Evolutionary conservation across 2,329 filamentous ascomycete species (phyloP).

Genomic region (Simplicillium aogashimaense): DNA sequence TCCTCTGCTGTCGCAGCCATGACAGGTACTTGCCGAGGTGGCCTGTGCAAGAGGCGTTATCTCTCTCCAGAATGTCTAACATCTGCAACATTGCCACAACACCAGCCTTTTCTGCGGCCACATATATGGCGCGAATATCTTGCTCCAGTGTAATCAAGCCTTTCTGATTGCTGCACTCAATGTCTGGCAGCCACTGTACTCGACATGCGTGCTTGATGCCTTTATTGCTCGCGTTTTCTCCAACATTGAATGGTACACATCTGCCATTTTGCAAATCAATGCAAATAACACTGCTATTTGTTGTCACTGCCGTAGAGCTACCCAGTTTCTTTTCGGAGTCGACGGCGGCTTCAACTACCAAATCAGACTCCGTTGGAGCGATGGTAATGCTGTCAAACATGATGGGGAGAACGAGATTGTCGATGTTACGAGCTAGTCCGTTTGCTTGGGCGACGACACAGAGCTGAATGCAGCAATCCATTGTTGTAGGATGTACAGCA

Average conservation of each 20-base stretch:
- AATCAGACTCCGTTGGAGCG: background rate
- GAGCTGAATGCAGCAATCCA: constrained; percentile 20
- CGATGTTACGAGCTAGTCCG: constrained; percentile 5
- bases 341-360: background rate
- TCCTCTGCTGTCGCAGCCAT: background rate
- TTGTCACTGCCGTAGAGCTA: background rate
- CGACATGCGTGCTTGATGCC: background rate
- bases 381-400: background rate
- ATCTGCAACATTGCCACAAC: background rate
- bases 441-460: constrained; percentile 9
- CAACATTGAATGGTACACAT: background rate
- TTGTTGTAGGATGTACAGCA: constrained; percentile 22
- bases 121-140: background rate
- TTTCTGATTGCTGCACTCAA: background rate
- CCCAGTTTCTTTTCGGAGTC: background rate
- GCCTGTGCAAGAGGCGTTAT: background rate
- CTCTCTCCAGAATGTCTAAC: background rate
- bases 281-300: background rate
- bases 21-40: background rate
- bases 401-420: background rate
- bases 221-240: background rate
- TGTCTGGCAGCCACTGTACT: background rate
- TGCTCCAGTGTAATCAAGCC: background rate
- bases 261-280: background rate
- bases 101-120: background rate